phyloP scores from a whole-genome alignment of 345 rosid species.

The Pugionium dolabratum region DNA sequence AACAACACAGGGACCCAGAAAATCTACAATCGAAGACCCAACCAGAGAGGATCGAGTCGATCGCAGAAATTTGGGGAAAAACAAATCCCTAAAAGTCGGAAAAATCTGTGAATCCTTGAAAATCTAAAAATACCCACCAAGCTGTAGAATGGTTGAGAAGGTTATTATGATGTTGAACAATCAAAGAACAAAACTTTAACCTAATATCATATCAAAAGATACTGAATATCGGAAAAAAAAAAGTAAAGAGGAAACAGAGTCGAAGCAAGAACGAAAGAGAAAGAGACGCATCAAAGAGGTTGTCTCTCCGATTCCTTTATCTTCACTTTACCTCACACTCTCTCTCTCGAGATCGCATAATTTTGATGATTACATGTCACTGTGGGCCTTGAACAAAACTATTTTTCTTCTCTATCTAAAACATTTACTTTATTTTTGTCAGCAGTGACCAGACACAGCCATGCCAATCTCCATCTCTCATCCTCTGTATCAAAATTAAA shows the following conservation, averaged over 20 bases:
- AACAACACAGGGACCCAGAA: conserved; percentile 12
- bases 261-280: conserved; percentile 25
- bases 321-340: conserved; percentile 44
- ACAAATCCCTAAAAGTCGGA: conserved; percentile 32
- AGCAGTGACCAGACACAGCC: no score
- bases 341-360: conserved; percentile 36
- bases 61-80: background rate
- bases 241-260: conserved; percentile 22
- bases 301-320: conserved; percentile 39
- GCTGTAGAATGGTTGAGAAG: conserved; percentile 49
- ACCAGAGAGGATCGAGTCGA: conserved; percentile 4
- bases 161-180: conserved; percentile 60
- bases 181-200: conserved; percentile 49
- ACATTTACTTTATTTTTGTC: conserved; percentile 20
- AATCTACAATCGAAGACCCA: conserved; percentile 13
- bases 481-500: conserved; percentile 26
- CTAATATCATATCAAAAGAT: conserved; percentile 32
- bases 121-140: conserved; percentile 27
- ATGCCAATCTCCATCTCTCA: conserved; percentile 4
- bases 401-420: conserved; percentile 9
- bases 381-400: conserved; percentile 45
- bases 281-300: conserved; percentile 40
- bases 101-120: conserved; percentile 20
- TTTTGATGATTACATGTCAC: conserved; percentile 47
- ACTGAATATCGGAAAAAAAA: conserved; percentile 34